A percentile compares a stretch with the other conserved stretches of the same genome.
These are phyloP conservation scores for Trichoderma lentiforme DNA, from an alignment of 2,329 filamentous ascomycete species.

Conservation along the genomic window DNA sequence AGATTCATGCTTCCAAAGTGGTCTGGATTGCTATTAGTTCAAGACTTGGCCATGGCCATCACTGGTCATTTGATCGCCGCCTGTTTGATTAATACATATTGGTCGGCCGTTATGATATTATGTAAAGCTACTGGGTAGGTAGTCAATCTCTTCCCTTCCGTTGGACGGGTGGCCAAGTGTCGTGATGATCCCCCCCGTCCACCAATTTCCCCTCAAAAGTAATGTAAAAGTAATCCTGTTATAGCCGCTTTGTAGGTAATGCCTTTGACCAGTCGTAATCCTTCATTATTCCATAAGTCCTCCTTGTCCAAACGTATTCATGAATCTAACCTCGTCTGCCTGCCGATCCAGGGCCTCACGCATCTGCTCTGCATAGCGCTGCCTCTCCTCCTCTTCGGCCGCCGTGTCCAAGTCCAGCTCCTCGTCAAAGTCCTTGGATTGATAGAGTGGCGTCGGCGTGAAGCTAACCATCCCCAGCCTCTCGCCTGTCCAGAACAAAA, in stretches of 20 bases:
- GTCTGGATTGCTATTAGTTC: not conserved
- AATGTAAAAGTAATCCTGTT: not conserved
- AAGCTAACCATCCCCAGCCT: slow-evolving; percentile 71
- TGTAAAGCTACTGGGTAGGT: not conserved
- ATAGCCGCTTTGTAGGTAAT: not conserved
- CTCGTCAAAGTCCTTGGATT: slow-evolving; percentile 48
- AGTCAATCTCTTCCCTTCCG: not conserved
- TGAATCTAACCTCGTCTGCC: slow-evolving; percentile 74
- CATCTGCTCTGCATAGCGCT: slow-evolving; percentile 67
- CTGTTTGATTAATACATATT: not conserved
- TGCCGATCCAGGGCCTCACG: slow-evolving; percentile 70
- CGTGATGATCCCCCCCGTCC: not conserved
- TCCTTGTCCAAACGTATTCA: slow-evolving; percentile 55
- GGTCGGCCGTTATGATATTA: not conserved
- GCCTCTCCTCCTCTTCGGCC: slow-evolving; percentile 52
- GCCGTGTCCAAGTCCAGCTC: slow-evolving; percentile 43
- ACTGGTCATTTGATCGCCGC: not conserved
- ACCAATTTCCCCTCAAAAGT: not conserved
- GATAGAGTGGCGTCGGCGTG: slow-evolving; percentile 49
- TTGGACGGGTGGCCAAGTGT: not conserved
- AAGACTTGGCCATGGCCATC: not conserved
- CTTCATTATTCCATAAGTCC: not conserved
- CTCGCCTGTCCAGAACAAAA: slow-evolving; percentile 87
- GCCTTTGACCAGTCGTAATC: not conserved
- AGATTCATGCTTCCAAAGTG: slow-evolving; percentile 4